Base-by-base conservation (phyloP, 108 stramenopile genomes). In the Conticribra guillardii region DNA sequence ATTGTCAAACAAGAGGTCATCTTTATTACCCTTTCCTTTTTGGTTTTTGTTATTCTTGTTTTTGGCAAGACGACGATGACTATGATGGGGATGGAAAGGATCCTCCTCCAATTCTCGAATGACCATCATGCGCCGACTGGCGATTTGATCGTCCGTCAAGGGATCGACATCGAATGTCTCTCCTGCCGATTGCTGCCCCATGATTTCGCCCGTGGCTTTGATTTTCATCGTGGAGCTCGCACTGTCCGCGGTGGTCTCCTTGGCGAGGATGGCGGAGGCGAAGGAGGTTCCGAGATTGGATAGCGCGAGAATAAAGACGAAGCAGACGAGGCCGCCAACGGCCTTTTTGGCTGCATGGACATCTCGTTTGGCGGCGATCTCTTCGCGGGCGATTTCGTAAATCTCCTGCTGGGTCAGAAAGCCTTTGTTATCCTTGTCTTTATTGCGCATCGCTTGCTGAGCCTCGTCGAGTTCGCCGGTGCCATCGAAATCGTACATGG, bases 401-500 rank as follows among this genome's bases (percentile, higher is more conserved):
- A 68, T 54, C 18, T 56, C 54, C 0, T 58, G 41, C 2, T 56
- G 29, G 1, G 18, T 57, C 18, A 68, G 67, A 33, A 45, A 22
- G n/a, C 67, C 67, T 24, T 27, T 5, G 54, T 22, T 22, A 7
- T 45, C 41, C 0, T 5, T 28, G 21, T 68, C 67, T 15, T 24
- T 23, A n/a, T 58, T 29, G 9, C 30, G 19, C 67, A 68, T 68
- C 34, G 54, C 56, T 7, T 41, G 31, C 18, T 68, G 55, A 37
- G 58, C 30, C 17, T 44, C 41, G 29, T 68, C 56, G 17, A 68
- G 45, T 2, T 2, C 4, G 5, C 67, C 67, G 28, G 44, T 33
- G 44, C 55, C 55, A 57, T 68, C 67, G 3, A 68, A 2, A 37
- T 68, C 67, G 24, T 41, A 68, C n/a, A n/a, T n/a, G n/a, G n/a